phyloP scores from a whole-genome alignment of 805 yeast genomes.

The Kodamaea laetipori region DNA sequence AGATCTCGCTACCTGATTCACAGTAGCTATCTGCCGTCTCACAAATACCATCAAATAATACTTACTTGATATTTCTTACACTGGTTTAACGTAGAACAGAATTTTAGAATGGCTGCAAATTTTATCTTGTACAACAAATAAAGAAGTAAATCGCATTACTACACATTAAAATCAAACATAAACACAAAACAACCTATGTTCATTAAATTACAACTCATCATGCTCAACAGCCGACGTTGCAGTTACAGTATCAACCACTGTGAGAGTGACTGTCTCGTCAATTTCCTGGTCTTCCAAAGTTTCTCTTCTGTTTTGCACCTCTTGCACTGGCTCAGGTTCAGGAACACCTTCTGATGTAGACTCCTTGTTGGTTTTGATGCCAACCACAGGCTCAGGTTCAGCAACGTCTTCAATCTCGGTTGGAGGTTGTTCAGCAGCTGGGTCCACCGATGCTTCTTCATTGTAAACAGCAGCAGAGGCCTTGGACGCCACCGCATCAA shows the following conservation, averaged over 20 bases:
- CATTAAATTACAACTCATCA: constrained; percentile 12
- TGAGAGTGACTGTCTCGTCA: not conserved
- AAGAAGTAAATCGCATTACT: not conserved
- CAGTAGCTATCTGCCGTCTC: too few relatives aligned
- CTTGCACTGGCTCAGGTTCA: constrained; percentile 5
- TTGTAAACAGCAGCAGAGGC: not conserved
- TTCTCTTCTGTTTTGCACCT: not conserved
- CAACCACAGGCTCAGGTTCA: constrained; percentile 1
- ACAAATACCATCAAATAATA: too few relatives aligned
- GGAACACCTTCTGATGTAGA: constrained; percentile 1
- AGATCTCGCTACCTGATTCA: too few relatives aligned
- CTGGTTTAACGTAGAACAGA: too few relatives aligned
- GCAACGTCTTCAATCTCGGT: constrained; percentile 4
- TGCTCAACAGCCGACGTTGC: constrained; percentile 4
- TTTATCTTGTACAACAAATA: too few relatives aligned
- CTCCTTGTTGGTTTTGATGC: not conserved
- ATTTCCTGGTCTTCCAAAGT: not conserved
- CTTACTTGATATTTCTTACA: too few relatives aligned
- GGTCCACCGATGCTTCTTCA: constrained; percentile 10
- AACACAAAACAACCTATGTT: not conserved
- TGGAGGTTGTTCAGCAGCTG: constrained; percentile 10
- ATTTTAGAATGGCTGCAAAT: too few relatives aligned
- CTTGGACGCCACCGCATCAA: not conserved
- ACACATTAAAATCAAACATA: too few relatives aligned
- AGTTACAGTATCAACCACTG: constrained; percentile 5